Base-by-base conservation (phyloP, 1,284 basidiomycete species). In the Vanrija sp. region DNA sequence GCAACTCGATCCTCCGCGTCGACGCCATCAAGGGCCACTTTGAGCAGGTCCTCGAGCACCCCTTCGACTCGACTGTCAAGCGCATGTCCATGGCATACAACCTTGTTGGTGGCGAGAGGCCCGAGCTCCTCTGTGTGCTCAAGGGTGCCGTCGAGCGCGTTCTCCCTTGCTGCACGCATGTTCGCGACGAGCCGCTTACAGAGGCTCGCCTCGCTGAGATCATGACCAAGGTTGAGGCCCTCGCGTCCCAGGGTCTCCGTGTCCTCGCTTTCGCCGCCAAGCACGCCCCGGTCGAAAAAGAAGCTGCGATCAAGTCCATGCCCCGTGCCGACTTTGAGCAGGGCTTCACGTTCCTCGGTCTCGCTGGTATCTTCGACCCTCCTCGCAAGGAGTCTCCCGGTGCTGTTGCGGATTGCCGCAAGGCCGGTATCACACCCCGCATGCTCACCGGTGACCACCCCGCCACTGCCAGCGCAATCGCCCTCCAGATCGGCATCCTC, bases 131-230 rank as follows among this genome's bases (percentile, higher is more conserved):
- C 14, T 74, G 72, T 53, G 63, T 71, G 58, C 80, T 82, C 66
- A 87, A 87, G 71, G 85, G 85, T 26, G 85, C 85, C 29, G 82
- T 85, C 56, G 85, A 86, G 71, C 79, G 83, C 12, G 78, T 86
- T 23, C 71, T 86, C 40, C 81, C 83, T 38, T 69, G 78, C 19
- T 84, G 83, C 65, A 71, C 68, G 26, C 54, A 62, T 9, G 71
- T 80, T 15, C 74, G 76, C 34, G 65, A 64, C 52, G 57, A 64
- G 52, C 54, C 60, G 8, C 52, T 71, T 29, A 67, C 60, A 45
- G 57, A 68, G 28, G 60, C 64, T 42, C 52, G 38, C 45, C 77
- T 78, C 56, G 76, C 77, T 18, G 64, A 75, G 7, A 77, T 85
- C 52, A 69, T 82, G 50, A 67, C 60, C 15, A 81, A 83, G 54